Evolutionary conservation across 148 eudicot genomes (phyloP).

Genomic region (Oxyria digyna): DNA sequence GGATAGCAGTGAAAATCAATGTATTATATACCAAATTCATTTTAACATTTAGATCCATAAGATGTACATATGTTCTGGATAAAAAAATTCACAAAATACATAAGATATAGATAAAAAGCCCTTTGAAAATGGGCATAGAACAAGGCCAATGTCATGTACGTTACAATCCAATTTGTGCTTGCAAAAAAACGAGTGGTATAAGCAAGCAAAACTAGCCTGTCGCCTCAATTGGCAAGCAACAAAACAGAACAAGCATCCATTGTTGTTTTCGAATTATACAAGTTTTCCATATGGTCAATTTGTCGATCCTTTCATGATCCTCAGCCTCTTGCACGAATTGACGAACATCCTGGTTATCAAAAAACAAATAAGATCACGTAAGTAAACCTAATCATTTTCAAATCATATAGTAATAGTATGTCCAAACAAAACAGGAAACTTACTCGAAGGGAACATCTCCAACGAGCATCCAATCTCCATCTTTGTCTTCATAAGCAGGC

Average conservation of each 20-base stretch:
- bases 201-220: background rate
- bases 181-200: background rate
- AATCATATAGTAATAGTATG: background rate
- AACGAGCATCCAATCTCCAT: slow-evolving; percentile 61
- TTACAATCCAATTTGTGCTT: background rate
- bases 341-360: slow-evolving; percentile 39
- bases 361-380: background rate
- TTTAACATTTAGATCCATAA: background rate
- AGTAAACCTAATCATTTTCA: background rate
- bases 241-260: background rate
- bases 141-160: background rate
- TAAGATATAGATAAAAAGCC: background rate
- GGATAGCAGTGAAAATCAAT: background rate
- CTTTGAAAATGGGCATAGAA: background rate
- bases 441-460: slow-evolving; percentile 64
- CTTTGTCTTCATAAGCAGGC: slow-evolving; percentile 48
- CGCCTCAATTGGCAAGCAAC: background rate
- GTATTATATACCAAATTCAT: background rate
- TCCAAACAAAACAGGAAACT: background rate
- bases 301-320: slow-evolving; percentile 43
- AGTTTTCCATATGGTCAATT: background rate
- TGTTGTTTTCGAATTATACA: background rate
- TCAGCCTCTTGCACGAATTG: slow-evolving; percentile 45
- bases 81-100: background rate
- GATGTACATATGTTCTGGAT: background rate